phyloP scores from a whole-genome alignment of 108 stramenopile species.

The Nitzschia sp. region DNA sequence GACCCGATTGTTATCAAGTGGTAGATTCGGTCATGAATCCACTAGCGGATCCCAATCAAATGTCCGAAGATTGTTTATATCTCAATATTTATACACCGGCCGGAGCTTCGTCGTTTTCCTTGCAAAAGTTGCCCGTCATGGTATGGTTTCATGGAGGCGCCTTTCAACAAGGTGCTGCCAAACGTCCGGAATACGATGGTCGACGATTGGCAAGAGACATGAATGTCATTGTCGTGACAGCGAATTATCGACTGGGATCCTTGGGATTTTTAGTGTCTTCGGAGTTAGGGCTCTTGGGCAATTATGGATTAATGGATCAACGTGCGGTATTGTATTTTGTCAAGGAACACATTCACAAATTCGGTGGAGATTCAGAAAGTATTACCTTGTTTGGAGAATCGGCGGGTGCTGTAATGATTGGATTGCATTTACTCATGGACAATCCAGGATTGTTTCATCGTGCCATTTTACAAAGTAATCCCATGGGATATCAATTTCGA shows the following conservation, averaged over 20 bases:
- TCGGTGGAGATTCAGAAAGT: conserved; percentile 85
- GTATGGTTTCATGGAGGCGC: conserved; percentile 73
- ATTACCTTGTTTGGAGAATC: conserved; percentile 87
- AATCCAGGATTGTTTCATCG: conserved; percentile 49
- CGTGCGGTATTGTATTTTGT: conserved; percentile 81
- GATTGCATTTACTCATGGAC: conserved; percentile 78
- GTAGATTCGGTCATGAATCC: conserved; percentile 58
- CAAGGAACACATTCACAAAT: conserved; percentile 67
- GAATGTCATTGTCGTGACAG: conserved; percentile 62
- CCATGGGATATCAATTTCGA: conserved; percentile 79
- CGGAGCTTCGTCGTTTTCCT: conserved; percentile 32
- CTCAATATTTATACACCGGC: conserved; percentile 71
- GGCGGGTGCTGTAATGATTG: conserved; percentile 84
- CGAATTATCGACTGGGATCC: conserved; percentile 74
- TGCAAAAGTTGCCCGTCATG: conserved; percentile 40
- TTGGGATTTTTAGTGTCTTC: conserved; percentile 69
- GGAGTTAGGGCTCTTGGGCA: conserved; percentile 54
- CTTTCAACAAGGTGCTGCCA: conserved; percentile 57
- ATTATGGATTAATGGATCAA: conserved; percentile 76
- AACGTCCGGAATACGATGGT: conserved; percentile 58
- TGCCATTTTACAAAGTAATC: conserved; percentile 76
- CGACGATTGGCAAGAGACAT: conserved; percentile 55
- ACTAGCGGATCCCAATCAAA: conserved; percentile 36
- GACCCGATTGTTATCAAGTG: conserved; percentile 72
- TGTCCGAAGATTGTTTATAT: conserved; percentile 81